These are phyloP conservation scores for Inonotus obliquus DNA, from an alignment of 1,284 basidiomycete species.

Conservation along the genomic window DNA sequence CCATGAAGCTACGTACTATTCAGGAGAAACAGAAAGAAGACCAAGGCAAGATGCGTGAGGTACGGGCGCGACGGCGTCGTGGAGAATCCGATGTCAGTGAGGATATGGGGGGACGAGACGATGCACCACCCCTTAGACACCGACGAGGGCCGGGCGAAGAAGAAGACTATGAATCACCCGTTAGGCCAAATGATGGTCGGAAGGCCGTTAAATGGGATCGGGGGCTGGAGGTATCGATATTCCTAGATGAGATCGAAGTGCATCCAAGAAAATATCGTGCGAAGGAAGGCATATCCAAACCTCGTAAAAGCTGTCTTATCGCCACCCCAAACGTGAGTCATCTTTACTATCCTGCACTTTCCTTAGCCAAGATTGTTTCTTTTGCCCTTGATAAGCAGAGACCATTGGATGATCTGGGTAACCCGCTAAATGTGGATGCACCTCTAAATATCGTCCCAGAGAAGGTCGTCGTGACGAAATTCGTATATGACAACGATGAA, in stretches of 20 bases:
- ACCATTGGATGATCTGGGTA: conserved; percentile 70
- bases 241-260: conserved; percentile 54
- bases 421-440: conserved; percentile 55
- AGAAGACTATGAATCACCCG: conserved; percentile 72
- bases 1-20: conserved; percentile 66
- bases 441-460: conserved; percentile 64
- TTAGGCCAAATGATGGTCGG: conserved; percentile 36
- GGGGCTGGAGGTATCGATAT: conserved; percentile 57
- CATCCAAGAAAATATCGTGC: conserved; percentile 40
- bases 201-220: conserved; percentile 78
- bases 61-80: conserved; percentile 60
- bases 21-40: conserved; percentile 70
- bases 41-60: conserved; percentile 51
- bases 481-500: conserved; percentile 76
- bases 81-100: conserved; percentile 26
- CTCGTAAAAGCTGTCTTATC: conserved; percentile 59
- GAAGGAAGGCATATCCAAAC: conserved; percentile 31
- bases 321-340: conserved; percentile 55
- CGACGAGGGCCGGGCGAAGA: conserved; percentile 72
- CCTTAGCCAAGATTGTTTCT: conserved; percentile 13
- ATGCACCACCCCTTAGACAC: conserved; percentile 35
- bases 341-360: conserved; percentile 4
- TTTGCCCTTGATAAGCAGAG: conserved; percentile 36
- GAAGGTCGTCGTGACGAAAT: conserved; percentile 71
- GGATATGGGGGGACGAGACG: conserved; percentile 26